These are phyloP conservation scores for Chloranthus sessilifolius DNA, from an alignment of 164 flowering plant genomes.

Conservation along the genomic window DNA sequence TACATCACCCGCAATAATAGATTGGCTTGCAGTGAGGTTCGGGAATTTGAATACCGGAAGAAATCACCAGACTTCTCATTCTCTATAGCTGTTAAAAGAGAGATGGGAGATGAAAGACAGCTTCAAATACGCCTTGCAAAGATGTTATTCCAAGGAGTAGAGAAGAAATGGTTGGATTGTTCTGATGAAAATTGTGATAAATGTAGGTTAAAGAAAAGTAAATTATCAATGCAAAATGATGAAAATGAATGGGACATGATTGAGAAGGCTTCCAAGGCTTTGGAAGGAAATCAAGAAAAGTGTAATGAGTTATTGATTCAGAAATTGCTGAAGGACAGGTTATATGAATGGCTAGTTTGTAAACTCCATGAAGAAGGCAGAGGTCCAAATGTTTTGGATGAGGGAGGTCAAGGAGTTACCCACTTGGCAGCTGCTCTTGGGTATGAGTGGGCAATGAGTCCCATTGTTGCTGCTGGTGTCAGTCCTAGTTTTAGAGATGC, in stretches of 20 bases:
- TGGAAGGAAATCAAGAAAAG: conserved; percentile 13
- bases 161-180: conserved; percentile 34
- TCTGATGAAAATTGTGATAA: conserved; percentile 36
- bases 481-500: conserved; percentile 66
- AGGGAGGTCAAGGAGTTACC: conserved; percentile 58
- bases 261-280: conserved; percentile 12
- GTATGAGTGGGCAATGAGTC: conserved; percentile 63
- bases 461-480: conserved; percentile 58
- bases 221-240: conserved; percentile 18
- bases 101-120: conserved; percentile 37
- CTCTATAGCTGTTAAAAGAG: conserved; percentile 15
- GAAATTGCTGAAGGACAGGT: conserved; percentile 46
- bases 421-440: conserved; percentile 84
- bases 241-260: conserved; percentile 24
- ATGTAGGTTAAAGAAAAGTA: conserved; percentile 30
- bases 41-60: conserved; percentile 64
- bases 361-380: conserved; percentile 55
- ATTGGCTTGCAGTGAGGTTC: conserved; percentile 76
- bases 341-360: conserved; percentile 53
- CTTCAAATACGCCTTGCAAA: conserved; percentile 52
- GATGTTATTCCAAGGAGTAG: conserved; percentile 27
- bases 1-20: conserved; percentile 65
- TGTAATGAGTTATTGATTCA: conserved; percentile 38
- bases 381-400: conserved; percentile 50
- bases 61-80: conserved; percentile 15